Conservation (phyloP, 768 basidiomycete genomes). For the Mrakia hoshinonis region DNA sequence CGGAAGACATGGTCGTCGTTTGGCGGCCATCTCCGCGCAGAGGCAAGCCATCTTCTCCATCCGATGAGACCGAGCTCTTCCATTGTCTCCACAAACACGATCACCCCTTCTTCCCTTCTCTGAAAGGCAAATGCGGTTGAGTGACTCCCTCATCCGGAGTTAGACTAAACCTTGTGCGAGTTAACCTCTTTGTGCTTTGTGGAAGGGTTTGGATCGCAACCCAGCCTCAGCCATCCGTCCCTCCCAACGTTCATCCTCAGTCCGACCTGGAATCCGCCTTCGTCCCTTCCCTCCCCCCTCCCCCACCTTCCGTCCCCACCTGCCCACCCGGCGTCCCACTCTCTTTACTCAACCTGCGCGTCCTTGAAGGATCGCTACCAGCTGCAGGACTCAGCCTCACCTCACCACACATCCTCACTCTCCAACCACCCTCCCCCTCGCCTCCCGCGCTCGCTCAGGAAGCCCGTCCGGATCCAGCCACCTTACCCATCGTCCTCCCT, state of each 20-base stretch:
- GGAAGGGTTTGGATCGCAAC: no score
- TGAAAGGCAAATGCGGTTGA: no score
- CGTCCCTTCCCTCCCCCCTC: background rate
- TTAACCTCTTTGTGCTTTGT: no score
- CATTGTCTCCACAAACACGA: no score
- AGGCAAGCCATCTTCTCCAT: no score
- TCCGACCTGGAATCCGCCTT: no score
- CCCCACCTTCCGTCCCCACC: background rate
- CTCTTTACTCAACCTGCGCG: background rate
- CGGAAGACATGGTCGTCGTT: background rate
- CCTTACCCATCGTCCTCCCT: background rate
- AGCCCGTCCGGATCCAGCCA: conserved; percentile 1
- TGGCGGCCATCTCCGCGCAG: no score
- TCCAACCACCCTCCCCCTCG: background rate
- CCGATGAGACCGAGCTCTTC: background rate
- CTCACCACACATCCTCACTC: background rate
- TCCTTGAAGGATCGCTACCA: conserved; percentile 11
- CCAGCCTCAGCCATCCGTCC: no score
- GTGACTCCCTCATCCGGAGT: background rate
- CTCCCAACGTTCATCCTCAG: background rate
- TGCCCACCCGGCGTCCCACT: background rate
- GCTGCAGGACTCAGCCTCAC: background rate
- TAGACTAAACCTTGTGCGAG: background rate
- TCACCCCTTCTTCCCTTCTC: no score
- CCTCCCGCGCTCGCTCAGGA: conserved; percentile 1